Evolutionary conservation across 2,329 filamentous ascomycete genomes (phyloP), one percentile per base, ranked within the genome.

Genomic region (Bretziella fagacearum): DNA sequence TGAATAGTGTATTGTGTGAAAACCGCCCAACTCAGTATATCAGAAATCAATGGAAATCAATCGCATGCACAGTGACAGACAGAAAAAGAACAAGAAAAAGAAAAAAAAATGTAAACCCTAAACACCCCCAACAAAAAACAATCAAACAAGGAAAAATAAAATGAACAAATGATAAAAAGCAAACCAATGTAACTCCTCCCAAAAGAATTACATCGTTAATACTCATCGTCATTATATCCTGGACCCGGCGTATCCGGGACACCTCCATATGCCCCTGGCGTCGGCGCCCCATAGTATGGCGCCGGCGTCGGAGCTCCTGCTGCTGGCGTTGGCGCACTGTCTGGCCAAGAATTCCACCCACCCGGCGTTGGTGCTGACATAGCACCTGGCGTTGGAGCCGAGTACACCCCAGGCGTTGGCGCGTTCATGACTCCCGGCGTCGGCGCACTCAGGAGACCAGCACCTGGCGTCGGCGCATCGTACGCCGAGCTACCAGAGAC

Each of bases 401-500:
- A 69, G 15, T 43, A 74, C 5, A 74, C 78, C 2, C 78, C 80
- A 0, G 80, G 82, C 0, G 82, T 86, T 0, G 81, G 81, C 3
- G 82, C 82, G 54, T 73, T 75, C 56, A 78, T 60, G 1, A 71
- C 72, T 40, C 70, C 74, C 0, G 75, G 75, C 4, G 74, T 79
- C 3, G 76, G 74, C 6, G 75, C 75, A 18, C 72, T 66, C 5
- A 64, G 53, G 7, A 76, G 63, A 10, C 65, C 67, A 6, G 65
- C 72, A 15, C 74, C 76, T 0, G 78, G 78, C 0, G 78, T 81
- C 2, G 79, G 80, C 3, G 79, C 80, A 55, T 89, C 83, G 54
- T 82, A 84, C 0, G 72, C 60, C 1, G 67, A 65, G 6, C 63
- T 60, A 7, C 63, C 66, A 29, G 63, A 64, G 2, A 65, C 61